A percentile compares a stretch with the other conserved stretches of the same genome.
Conservation (phyloP, 139 green algal genomes). For the Micractinium sp. region DNA sequence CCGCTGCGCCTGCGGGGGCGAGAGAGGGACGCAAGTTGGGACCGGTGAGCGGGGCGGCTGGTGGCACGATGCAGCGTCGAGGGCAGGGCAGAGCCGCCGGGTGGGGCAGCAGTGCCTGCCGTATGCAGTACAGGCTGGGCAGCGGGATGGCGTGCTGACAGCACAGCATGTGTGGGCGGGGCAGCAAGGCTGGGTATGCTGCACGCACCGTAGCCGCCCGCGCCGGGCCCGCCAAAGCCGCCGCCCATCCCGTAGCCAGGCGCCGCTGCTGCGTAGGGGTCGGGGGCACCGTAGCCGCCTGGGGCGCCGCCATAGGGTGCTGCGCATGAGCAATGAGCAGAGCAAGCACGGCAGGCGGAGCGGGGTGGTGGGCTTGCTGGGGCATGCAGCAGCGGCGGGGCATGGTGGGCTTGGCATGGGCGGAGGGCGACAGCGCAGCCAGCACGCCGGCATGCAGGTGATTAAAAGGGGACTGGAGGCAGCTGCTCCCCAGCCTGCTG, state of each 20-base stretch:
- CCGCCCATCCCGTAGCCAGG: slow-evolving; percentile 15
- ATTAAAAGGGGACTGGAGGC: too few species aligned
- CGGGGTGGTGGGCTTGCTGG: neutral
- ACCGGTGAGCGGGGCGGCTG: neutral
- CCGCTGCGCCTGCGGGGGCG: neutral
- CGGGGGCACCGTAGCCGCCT: neutral
- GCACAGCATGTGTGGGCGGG: neutral
- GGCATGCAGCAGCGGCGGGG: neutral
- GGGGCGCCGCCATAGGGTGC: slow-evolving; percentile 21
- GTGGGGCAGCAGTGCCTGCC: neutral
- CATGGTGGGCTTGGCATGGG: too few species aligned
- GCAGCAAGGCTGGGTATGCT: neutral
- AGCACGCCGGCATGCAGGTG: too few species aligned
- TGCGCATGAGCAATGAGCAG: slow-evolving; percentile 6
- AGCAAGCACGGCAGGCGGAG: neutral
- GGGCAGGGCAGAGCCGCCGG: neutral
- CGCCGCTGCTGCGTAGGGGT: slow-evolving; percentile 14
- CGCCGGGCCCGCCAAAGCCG: slow-evolving; percentile 15
- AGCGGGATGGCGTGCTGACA: too few species aligned
- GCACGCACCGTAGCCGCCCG: neutral
- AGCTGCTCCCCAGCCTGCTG: too few species aligned
- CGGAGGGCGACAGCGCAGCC: too few species aligned
- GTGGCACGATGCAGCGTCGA: neutral
- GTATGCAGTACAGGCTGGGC: too few species aligned
- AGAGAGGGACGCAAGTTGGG: neutral